Base-by-base conservation (phyloP, 2,329 filamentous ascomycete genomes). In the Blastomyces emzantsi region DNA sequence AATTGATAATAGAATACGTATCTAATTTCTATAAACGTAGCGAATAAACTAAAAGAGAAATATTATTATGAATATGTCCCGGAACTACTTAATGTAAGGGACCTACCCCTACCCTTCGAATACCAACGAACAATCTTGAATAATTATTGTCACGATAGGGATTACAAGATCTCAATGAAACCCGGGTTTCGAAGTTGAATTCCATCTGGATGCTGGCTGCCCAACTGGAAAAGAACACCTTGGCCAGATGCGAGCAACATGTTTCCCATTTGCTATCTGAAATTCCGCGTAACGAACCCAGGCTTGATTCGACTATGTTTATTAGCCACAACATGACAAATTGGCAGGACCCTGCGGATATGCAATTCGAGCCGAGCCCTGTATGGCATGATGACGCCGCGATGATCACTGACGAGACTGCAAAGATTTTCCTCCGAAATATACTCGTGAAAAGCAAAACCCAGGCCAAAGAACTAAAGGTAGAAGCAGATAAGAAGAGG, bases 31-130 rank as follows among this genome's bases (percentile, higher is more conserved):
- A 96, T 99, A 79, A 96, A 96, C 73, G 90, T 97, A 64, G 95
- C 92, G 43, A 99, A 99, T 78, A 96, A 94, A 79, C 88, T 96
- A 72, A 99, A 97, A 79, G 92, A 97, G 74, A 90, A 88, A 73
- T 97, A 97, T 79, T 99, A 96, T 73, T 89, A 97, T 74, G 92
- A 97, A 75, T 97, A 97, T 75, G 83, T 99, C 25, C 94, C 94
- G 9, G 94, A 97, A 73, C 79, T 97, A 64, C 83, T 99, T 73
- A 90, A 97, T 77, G 92, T 92, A 77, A 77, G 80, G 69, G 25
- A 28, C 30, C 25, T 15, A 28, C 30, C 28, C 22, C 33, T 61
- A 49, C 57, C 33, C 25, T 4, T 64, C 22, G 19, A 57, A 49
- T 39, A 30, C 13, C 13, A 36, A 39, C 8, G 22, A 36, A 28